These are phyloP conservation scores for Ganoderma boninense DNA, from an alignment of 1,284 basidiomycete species.

Conservation along the genomic window DNA sequence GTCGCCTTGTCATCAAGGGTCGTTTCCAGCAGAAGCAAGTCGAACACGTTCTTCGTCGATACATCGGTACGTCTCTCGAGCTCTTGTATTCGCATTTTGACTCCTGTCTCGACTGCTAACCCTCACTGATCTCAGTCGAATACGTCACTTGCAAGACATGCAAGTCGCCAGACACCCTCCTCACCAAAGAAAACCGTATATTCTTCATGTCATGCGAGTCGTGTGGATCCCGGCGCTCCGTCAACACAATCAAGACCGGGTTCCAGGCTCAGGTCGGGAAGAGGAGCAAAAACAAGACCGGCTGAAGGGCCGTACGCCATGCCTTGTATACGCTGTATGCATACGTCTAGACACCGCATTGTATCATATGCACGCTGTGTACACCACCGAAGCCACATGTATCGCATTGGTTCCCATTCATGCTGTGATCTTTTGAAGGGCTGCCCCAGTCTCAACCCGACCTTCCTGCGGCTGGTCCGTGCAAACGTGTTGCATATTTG, in stretches of 20 bases:
- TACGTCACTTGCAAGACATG: slow-evolving; percentile 99
- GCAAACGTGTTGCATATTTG: neutral
- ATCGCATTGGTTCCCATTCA: slow-evolving; percentile 15
- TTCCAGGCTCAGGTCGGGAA: slow-evolving; percentile 97
- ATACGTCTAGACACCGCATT: slow-evolving; percentile 18
- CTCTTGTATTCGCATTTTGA: neutral
- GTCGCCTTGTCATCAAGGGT: slow-evolving; percentile 96
- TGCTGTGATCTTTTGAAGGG: neutral
- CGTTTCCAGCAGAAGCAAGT: slow-evolving; percentile 99
- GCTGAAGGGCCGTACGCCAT: slow-evolving; percentile 36
- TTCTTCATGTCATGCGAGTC: slow-evolving; percentile 99
- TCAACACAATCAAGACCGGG: slow-evolving; percentile 97
- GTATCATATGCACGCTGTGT: slow-evolving; percentile 32
- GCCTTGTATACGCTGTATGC: slow-evolving; percentile 16
- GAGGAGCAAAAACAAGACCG: slow-evolving; percentile 76
- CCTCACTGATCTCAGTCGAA: slow-evolving; percentile 70
- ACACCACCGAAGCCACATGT: slow-evolving; percentile 26
- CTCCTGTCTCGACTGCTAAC: neutral
- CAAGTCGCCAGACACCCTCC: slow-evolving; percentile 96
- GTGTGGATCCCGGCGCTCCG: slow-evolving; percentile 92
- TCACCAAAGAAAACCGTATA: slow-evolving; percentile 98
- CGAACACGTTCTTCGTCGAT: slow-evolving; percentile 96
- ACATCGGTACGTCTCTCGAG: slow-evolving; percentile 78
- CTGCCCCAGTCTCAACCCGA: neutral
- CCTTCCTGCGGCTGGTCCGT: neutral